These are phyloP conservation scores for Penicillium hesseltinei DNA, from an alignment of 2,329 filamentous ascomycete genomes.

Conservation along the genomic window DNA sequence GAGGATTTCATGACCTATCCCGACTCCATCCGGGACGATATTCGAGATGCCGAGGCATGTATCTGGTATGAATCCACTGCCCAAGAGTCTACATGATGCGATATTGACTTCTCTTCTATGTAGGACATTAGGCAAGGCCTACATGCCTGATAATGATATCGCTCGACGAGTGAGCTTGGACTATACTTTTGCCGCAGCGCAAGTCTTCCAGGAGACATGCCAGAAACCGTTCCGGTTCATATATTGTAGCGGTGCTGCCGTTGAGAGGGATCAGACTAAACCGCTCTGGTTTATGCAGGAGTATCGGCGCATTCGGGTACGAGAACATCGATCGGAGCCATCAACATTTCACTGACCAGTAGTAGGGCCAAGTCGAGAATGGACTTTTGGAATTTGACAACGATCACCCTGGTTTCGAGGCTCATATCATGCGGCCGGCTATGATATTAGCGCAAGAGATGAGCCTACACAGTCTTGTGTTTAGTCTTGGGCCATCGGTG, in stretches of 20 bases:
- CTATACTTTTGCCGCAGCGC: slow-evolving; percentile 8
- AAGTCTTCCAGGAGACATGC: slow-evolving; percentile 5
- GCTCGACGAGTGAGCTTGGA: slow-evolving; percentile 12
- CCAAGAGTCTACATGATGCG: neutral
- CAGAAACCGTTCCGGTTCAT: slow-evolving; percentile 18
- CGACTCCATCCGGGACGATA: slow-evolving; percentile 40
- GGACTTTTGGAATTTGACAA: slow-evolving; percentile 13
- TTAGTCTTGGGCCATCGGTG: slow-evolving; percentile 17
- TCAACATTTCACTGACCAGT: neutral
- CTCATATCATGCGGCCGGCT: slow-evolving; percentile 22
- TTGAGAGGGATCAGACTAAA: slow-evolving; percentile 19
- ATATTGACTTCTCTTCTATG: neutral
- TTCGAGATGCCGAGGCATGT: slow-evolving; percentile 47
- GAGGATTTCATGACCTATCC: slow-evolving; percentile 56
- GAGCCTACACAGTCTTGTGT: slow-evolving; percentile 10
- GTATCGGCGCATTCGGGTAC: slow-evolving; percentile 18
- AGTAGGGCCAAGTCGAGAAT: slow-evolving; percentile 21
- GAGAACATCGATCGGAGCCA: neutral
- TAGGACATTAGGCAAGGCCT: slow-evolving; percentile 17
- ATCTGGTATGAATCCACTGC: slow-evolving; percentile 39
- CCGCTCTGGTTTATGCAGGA: slow-evolving; percentile 19
- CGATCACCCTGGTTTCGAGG: slow-evolving; percentile 11
- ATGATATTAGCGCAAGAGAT: slow-evolving; percentile 11
- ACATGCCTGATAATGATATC: slow-evolving; percentile 3
- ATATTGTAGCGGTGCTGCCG: slow-evolving; percentile 17